Conservation (phyloP, 1,284 basidiomycete species). For the Tausonia pullulans region DNA sequence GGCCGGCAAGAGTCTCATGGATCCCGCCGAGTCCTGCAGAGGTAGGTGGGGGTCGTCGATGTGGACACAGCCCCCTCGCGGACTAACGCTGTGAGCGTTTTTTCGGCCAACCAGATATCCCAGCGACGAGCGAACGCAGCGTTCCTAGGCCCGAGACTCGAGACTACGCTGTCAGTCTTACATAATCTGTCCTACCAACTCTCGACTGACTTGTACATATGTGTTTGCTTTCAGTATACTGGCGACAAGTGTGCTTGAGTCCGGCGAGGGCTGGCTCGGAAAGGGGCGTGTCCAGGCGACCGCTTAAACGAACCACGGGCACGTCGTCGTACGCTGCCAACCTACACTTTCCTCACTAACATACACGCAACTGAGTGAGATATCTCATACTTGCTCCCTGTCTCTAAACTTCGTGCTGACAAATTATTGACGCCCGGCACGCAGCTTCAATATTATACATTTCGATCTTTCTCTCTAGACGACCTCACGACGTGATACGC, state of each 20-base stretch:
- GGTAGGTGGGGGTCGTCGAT: neutral
- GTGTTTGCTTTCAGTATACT: neutral
- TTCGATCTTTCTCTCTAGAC: neutral
- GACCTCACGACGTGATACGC: neutral
- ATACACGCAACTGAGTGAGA: neutral
- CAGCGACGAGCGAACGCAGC: constrained; percentile 4
- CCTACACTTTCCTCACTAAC: neutral
- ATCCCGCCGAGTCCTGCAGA: neutral
- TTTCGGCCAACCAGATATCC: neutral
- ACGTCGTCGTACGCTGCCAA: neutral
- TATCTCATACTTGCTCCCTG: neutral
- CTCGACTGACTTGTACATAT: neutral
- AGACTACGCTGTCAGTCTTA: constrained; percentile 1
- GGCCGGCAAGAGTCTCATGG: neutral
- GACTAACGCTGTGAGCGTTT: neutral
- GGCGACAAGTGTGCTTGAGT: constrained; percentile 2
- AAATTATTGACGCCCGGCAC: neutral
- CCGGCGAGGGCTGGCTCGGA: constrained; percentile 7
- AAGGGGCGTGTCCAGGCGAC: neutral
- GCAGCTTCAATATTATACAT: neutral
- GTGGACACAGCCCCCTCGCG: neutral
- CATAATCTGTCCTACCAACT: neutral
- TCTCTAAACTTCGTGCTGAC: neutral
- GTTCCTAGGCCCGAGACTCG: constrained; percentile 1
- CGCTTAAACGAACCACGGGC: too few relatives aligned